Evolutionary conservation across 2,329 filamentous ascomycete species (phyloP).

Genomic region (Trichoderma pleuroti): DNA sequence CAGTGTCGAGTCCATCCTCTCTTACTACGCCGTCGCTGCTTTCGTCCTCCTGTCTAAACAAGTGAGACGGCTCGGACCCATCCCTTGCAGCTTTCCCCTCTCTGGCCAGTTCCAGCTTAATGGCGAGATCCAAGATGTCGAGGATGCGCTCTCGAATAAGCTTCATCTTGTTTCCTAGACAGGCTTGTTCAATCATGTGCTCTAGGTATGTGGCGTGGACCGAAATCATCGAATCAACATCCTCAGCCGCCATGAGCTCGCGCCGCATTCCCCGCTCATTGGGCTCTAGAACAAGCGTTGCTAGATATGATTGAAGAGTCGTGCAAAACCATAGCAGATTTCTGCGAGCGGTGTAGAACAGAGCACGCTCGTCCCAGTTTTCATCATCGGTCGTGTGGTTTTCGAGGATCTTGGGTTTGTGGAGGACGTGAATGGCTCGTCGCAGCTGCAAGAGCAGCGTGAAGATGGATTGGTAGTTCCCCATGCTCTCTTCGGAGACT

Average conservation of each 20-base stretch:
- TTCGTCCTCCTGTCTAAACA: constrained; percentile 32
- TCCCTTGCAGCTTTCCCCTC: constrained; percentile 26
- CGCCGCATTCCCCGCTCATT: constrained; percentile 54
- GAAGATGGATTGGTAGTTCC: constrained; percentile 68
- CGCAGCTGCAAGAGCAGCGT: constrained; percentile 75
- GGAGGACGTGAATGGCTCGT: constrained; percentile 65
- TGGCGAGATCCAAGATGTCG: constrained; percentile 71
- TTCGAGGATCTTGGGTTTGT: constrained; percentile 47
- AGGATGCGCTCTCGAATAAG: constrained; percentile 71
- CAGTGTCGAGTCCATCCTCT: constrained; percentile 32
- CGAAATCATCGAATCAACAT: constrained; percentile 77
- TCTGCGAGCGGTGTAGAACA: constrained; percentile 61
- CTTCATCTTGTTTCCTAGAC: constrained; percentile 64
- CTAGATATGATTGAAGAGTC: constrained; percentile 71
- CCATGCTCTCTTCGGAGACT: constrained; percentile 61
- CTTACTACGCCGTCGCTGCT: constrained; percentile 34
- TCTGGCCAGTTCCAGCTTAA: constrained; percentile 64
- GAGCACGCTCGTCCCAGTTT: constrained; percentile 41
- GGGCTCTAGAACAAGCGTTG: constrained; percentile 65
- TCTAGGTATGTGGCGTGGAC: constrained; percentile 63
- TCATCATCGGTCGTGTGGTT: constrained; percentile 38
- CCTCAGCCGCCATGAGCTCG: constrained; percentile 58
- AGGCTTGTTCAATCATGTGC: constrained; percentile 62
- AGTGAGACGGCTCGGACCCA: not conserved
- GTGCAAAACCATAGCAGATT: constrained; percentile 76